Conservation (phyloP, 1,139 yeast species). For the Lodderomyces beijingensis region DNA sequence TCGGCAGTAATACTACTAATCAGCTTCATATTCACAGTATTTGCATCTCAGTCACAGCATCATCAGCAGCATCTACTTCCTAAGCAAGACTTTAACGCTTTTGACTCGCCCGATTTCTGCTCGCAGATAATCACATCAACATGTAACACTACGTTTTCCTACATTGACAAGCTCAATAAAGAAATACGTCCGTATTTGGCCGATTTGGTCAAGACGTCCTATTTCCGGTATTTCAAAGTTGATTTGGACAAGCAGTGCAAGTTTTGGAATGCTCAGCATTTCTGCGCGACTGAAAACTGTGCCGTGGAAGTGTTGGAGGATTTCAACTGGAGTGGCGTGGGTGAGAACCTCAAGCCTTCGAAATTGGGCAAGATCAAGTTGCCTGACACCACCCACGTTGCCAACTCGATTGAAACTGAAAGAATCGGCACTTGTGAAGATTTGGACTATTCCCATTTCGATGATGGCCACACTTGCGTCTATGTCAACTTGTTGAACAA, state of each 20-base stretch:
- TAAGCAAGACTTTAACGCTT: slow-evolving; percentile 24
- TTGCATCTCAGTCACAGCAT: slow-evolving; percentile 6
- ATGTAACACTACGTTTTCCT: slow-evolving; percentile 46
- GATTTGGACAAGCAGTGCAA: slow-evolving; percentile 86
- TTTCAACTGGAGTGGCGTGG: slow-evolving; percentile 62
- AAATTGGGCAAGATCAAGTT: slow-evolving; percentile 52
- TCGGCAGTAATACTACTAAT: slow-evolving; percentile 11
- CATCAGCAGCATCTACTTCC: slow-evolving; percentile 9
- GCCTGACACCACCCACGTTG: slow-evolving; percentile 17
- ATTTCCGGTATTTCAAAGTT: slow-evolving; percentile 82
- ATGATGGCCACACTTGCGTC: slow-evolving; percentile 63
- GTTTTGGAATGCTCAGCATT: slow-evolving; percentile 77
- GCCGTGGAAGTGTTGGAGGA: slow-evolving; percentile 71
- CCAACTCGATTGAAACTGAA: slow-evolving; percentile 16
- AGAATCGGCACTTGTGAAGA: slow-evolving; percentile 27
- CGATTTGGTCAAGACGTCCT: slow-evolving; percentile 60
- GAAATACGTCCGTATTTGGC: slow-evolving; percentile 46
- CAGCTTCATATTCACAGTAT: slow-evolving; percentile 2
- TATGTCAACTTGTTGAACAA: slow-evolving; percentile 82
- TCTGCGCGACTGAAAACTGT: slow-evolving; percentile 91
- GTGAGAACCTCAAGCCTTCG: slow-evolving; percentile 71
- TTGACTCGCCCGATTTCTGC: slow-evolving; percentile 45
- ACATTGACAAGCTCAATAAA: slow-evolving; percentile 37
- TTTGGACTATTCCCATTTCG: slow-evolving; percentile 53
- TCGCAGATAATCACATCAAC: slow-evolving; percentile 45